Conservation (phyloP, 2,329 filamentous ascomycete genomes). For the Fusarium incarnatum region DNA sequence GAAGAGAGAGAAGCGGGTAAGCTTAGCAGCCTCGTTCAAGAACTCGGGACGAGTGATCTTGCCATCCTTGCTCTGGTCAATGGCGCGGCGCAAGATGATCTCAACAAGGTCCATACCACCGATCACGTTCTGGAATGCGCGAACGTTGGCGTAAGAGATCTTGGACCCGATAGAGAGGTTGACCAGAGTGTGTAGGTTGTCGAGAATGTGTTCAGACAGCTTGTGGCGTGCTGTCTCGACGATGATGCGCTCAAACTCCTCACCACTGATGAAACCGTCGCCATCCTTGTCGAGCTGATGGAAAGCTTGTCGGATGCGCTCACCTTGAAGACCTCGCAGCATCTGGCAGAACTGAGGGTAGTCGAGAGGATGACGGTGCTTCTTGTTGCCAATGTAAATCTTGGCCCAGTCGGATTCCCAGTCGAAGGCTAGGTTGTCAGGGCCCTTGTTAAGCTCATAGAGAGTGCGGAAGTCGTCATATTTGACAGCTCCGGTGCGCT, state of each 20-base stretch:
- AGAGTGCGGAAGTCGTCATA: slow-evolving; percentile 88
- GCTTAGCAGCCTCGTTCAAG: slow-evolving; percentile 88
- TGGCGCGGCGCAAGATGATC: slow-evolving; percentile 88
- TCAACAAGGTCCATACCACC: slow-evolving; percentile 98
- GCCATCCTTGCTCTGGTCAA: slow-evolving; percentile 83
- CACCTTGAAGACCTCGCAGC: slow-evolving; percentile 94
- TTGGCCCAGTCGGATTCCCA: slow-evolving; percentile 98
- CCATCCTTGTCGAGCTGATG: slow-evolving; percentile 89
- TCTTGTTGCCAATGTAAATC: slow-evolving; percentile 90
- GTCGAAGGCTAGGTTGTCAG: slow-evolving; percentile 88
- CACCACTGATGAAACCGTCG: slow-evolving; percentile 94
- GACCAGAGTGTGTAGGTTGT: slow-evolving; percentile 91
- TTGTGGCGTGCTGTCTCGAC: slow-evolving; percentile 93
- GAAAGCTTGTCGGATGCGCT: slow-evolving; percentile 96
- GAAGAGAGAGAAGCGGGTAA: slow-evolving; percentile 94
- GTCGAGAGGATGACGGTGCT: slow-evolving; percentile 89
- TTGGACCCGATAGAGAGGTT: slow-evolving; percentile 93
- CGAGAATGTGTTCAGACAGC: slow-evolving; percentile 93
- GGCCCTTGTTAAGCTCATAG: slow-evolving; percentile 90
- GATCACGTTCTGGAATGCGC: slow-evolving; percentile 98
- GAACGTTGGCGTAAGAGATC: slow-evolving; percentile 97
- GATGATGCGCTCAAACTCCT: slow-evolving; percentile 97
- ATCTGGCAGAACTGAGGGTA: slow-evolving; percentile 98
- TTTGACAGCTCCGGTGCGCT: slow-evolving; percentile 85
- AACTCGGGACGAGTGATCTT: slow-evolving; percentile 96